These are phyloP conservation scores for Onygenales sp. DNA, from an alignment of 2,329 filamentous ascomycete species.

Conservation along the genomic window DNA sequence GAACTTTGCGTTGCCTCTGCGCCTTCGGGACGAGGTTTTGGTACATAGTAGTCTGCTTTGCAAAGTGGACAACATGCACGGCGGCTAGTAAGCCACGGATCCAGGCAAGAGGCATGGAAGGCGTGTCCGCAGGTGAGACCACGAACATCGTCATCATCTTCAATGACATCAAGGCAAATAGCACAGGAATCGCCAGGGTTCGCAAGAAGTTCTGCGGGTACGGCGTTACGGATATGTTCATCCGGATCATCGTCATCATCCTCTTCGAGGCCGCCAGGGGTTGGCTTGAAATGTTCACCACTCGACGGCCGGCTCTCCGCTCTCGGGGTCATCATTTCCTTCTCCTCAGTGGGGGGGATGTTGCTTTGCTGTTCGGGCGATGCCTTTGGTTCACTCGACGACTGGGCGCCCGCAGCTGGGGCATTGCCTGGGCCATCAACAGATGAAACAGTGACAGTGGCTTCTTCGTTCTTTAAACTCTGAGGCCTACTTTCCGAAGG, in stretches of 20 bases:
- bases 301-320: not conserved
- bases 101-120: conserved; percentile 91
- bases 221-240: conserved; percentile 69
- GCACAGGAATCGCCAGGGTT: conserved; percentile 88
- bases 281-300: not conserved
- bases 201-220: conserved; percentile 70
- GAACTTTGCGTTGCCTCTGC: conserved; percentile 4
- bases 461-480: conserved; percentile 60
- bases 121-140: conserved; percentile 94
- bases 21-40: conserved; percentile 68
- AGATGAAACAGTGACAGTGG: conserved; percentile 34
- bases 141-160: conserved; percentile 91
- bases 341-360: not conserved
- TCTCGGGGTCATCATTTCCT: not conserved
- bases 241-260: conserved; percentile 63
- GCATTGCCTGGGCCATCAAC: conserved; percentile 26
- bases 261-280: not conserved
- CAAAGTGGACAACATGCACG: conserved; percentile 94
- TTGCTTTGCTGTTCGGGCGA: not conserved
- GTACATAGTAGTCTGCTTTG: conserved; percentile 95
- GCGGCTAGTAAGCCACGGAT: conserved; percentile 91
- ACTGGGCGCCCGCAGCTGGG: conserved; percentile 6
- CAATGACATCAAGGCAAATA: conserved; percentile 88
- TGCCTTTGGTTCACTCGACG: not conserved
- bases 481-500: conserved; percentile 58